Conservation (phyloP, 331 rosid species). For the Cucumis variabilis region DNA sequence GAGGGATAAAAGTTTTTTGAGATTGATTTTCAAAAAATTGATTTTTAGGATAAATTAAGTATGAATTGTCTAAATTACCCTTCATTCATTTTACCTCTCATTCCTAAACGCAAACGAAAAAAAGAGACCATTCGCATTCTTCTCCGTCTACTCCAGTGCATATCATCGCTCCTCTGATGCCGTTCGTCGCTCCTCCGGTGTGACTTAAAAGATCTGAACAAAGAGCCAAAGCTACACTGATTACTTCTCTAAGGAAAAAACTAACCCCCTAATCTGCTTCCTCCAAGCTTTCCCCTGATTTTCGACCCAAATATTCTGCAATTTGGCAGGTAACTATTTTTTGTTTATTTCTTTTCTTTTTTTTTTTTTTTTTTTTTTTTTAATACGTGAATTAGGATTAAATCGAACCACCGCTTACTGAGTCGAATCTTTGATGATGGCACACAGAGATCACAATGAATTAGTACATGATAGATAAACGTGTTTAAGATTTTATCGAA, state of each 20-base stretch:
- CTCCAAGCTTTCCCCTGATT: conserved; percentile 3
- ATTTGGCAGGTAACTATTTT: conserved; percentile 17
- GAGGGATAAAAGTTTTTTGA: too few relatives aligned
- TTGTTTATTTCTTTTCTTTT: background rate
- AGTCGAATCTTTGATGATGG: background rate
- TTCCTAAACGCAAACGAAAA: too few relatives aligned
- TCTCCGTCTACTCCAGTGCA: too few relatives aligned
- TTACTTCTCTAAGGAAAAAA: background rate
- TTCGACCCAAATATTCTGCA: background rate
- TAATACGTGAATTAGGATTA: background rate
- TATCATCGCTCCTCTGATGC: too few relatives aligned
- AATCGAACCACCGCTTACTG: background rate
- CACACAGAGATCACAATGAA: background rate
- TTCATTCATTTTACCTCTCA: too few relatives aligned
- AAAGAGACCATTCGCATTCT: too few relatives aligned
- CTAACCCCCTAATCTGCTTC: conserved; percentile 8
- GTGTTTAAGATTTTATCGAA: background rate
- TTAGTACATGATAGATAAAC: background rate
- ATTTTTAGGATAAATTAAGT: too few relatives aligned
- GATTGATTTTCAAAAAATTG: too few relatives aligned
- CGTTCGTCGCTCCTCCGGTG: too few relatives aligned
- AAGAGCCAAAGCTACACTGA: background rate
- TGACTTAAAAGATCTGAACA: conserved; percentile 4
- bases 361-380: background rate
- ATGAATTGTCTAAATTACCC: too few relatives aligned